Base-by-base conservation (phyloP, 2,329 filamentous ascomycete species). In the Fusarium sp. region DNA sequence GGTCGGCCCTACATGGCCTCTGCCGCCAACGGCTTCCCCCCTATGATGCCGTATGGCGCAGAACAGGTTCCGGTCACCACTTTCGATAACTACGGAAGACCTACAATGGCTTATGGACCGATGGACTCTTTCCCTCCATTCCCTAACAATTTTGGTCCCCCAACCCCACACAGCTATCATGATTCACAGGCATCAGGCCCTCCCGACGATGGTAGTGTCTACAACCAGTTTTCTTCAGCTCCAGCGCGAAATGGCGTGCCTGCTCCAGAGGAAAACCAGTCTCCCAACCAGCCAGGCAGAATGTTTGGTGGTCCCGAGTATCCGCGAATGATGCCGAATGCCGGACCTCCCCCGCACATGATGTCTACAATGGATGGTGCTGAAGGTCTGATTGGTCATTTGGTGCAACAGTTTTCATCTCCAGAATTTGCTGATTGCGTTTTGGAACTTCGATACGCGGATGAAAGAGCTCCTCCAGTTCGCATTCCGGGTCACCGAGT, bases 91-190 rank as follows among this genome's bases (percentile, higher is more conserved):
- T 85, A 81, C 50, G 83, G 81, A 13, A 79, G 83, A 54, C 83
- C 82, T 14, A 66, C 81, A 8, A 79, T 84, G 67, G 77, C 75
- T 22, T 84, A 80, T 61, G 79, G 78, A 14, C 81, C 80, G 13
- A 72, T 80, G 60, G 83, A 85, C 38, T 75, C 83, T 14, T 82
- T 82, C 63, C 76, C 73, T 53, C 73, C 68, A 7, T 79, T 81
- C 66, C 79, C 78, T 30, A 81, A 80, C 71, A 83, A 81, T 72
- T 88, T 88, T 76, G 87, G 86, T 7, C 87, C 89, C 5, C 85
- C 87, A 3, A 90, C 89, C 5, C 87, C 89, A 8, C 89, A 89
- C 70, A 91, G 89, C 79, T 90, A 90, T 76, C 90, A 90, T 63
- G 89, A 87, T 41, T 91, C 90, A 6, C 90, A 90, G 69, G 85